Conservation (phyloP, 1,284 basidiomycete species). For the Heliocybe sulcata region DNA sequence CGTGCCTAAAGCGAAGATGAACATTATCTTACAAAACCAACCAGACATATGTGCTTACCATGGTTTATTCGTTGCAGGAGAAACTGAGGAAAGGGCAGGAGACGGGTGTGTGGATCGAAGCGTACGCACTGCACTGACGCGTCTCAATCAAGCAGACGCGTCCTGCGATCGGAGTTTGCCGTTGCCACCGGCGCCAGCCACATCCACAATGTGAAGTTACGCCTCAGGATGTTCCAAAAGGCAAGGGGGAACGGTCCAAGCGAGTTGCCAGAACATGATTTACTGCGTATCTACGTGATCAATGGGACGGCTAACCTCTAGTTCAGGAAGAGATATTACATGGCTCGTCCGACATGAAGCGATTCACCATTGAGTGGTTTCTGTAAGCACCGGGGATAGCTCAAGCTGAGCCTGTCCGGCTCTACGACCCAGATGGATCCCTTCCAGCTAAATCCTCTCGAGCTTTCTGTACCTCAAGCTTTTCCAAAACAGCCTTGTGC, state of each 20-base stretch:
- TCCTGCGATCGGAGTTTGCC: neutral
- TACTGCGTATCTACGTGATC: too few relatives aligned
- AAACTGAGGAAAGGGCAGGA: neutral
- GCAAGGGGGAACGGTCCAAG: too few relatives aligned
- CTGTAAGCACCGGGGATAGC: too few relatives aligned
- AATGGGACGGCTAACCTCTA: too few relatives aligned
- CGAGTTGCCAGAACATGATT: too few relatives aligned
- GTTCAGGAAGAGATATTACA: too few relatives aligned
- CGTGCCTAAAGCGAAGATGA: slow-evolving; percentile 50
- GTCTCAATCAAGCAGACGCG: neutral
- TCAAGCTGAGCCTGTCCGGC: too few relatives aligned
- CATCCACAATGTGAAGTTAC: neutral
- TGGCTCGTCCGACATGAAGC: too few relatives aligned
- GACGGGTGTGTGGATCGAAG: neutral
- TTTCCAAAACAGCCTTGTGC: slow-evolving; percentile 68
- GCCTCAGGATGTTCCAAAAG: too few relatives aligned
- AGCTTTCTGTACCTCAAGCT: slow-evolving; percentile 67
- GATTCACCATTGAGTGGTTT: too few relatives aligned
- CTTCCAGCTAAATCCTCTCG: slow-evolving; percentile 45
- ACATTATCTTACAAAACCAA: neutral
- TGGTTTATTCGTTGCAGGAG: neutral
- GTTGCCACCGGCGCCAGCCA: neutral
- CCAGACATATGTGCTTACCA: neutral
- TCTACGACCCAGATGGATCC: too few relatives aligned
- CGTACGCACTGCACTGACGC: neutral